Percentiles rank a stretch among this genome's conserved stretches.
Evolutionary conservation across 2,329 filamentous ascomycete species (phyloP).

Genomic region (Venturia asperata): DNA sequence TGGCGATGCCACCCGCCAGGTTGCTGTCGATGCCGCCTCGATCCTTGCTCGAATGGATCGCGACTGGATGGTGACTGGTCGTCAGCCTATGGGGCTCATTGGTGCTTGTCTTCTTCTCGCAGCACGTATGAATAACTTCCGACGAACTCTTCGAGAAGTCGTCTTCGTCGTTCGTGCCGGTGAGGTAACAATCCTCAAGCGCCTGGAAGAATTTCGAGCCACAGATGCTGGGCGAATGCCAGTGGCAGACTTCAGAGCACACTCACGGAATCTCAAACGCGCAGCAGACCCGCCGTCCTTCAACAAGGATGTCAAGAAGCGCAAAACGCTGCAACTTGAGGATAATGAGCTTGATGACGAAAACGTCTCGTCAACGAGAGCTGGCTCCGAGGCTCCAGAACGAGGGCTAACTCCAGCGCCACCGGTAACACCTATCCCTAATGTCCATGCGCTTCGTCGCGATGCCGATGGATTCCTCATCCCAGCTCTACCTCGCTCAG

Average conservation of each 20-base stretch:
- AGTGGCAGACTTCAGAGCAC: conserved; percentile 73
- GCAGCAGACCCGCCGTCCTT: conserved; percentile 77
- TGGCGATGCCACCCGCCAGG: conserved; percentile 68
- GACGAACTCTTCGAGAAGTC: conserved; percentile 83
- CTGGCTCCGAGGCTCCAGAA: neutral
- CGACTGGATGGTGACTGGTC: conserved; percentile 95
- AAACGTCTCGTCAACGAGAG: conserved; percentile 25
- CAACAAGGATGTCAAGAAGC: conserved; percentile 48
- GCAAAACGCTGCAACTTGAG: conserved; percentile 27
- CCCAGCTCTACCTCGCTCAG: conserved; percentile 23
- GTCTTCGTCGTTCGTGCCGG: conserved; percentile 98
- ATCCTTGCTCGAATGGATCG: conserved; percentile 89
- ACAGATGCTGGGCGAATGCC: conserved; percentile 80
- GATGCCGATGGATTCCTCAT: conserved; percentile 39
- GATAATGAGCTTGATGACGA: conserved; percentile 23
- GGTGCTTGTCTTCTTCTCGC: conserved; percentile 92
- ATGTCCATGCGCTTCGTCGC: conserved; percentile 24
- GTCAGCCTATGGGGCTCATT: conserved; percentile 86
- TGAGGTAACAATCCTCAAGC: conserved; percentile 84
- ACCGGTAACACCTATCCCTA: neutral
- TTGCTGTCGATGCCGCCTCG: conserved; percentile 79
- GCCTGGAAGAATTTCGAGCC: conserved; percentile 82
- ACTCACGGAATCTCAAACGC: conserved; percentile 61
- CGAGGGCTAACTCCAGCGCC: neutral
- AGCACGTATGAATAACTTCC: conserved; percentile 96